These are phyloP conservation scores for Earliella scabrosa DNA, from an alignment of 1,284 basidiomycete species.

Conservation along the genomic window DNA sequence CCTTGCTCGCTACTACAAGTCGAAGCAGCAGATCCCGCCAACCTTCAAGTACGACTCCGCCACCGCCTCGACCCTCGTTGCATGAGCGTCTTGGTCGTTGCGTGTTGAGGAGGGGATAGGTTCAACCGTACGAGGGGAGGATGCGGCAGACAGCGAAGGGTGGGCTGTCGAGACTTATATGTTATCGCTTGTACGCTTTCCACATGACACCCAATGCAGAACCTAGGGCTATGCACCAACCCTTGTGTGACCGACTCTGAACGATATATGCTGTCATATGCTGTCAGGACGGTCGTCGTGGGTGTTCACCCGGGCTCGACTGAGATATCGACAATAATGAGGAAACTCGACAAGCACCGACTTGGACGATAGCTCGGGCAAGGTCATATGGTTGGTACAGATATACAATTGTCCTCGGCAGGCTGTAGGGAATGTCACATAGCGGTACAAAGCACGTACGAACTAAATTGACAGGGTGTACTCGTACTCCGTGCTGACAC, in stretches of 20 bases:
- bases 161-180: slow-evolving; percentile 27
- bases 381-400: too few relatives aligned
- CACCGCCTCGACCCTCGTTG: slow-evolving; percentile 87
- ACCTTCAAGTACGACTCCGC: slow-evolving; percentile 98
- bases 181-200: slow-evolving; percentile 32
- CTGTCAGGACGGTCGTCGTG: too few relatives aligned
- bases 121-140: slow-evolving; percentile 9
- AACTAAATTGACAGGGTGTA: slow-evolving; percentile 81
- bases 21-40: slow-evolving; percentile 95
- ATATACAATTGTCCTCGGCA: slow-evolving; percentile 2
- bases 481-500: slow-evolving; percentile 81
- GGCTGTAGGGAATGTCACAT: neutral
- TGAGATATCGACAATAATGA: too few relatives aligned
- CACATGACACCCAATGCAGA: slow-evolving; percentile 35
- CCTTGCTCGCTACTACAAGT: slow-evolving; percentile 96
- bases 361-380: too few relatives aligned
- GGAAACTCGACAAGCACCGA: too few relatives aligned
- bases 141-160: slow-evolving; percentile 18
- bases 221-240: slow-evolving; percentile 29
- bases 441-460: slow-evolving; percentile 1
- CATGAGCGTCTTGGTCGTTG: slow-evolving; percentile 47
- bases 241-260: too few relatives aligned
- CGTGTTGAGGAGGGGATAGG: slow-evolving; percentile 15
- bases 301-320: too few relatives aligned
- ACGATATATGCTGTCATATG: too few relatives aligned